Base-by-base conservation (phyloP, 179 eudicot genomes). In the Heliamphora pulchella region DNA sequence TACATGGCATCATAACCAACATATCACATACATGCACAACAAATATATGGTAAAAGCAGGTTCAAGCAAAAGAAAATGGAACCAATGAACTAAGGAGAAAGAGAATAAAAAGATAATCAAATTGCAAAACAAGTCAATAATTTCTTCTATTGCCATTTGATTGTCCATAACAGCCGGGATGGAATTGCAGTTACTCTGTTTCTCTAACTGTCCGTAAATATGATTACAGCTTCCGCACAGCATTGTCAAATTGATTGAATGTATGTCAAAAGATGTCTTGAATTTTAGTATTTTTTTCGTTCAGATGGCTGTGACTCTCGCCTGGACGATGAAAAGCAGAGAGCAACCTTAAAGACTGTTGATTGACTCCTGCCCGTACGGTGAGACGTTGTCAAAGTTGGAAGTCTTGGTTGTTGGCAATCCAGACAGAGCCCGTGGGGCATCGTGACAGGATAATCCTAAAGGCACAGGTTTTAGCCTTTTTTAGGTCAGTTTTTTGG, bases 1-100 rank as follows among this genome's bases (percentile, higher is more conserved):
- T 96, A 83, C 85, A 86, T 77, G 62, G 41, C 22, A 59, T 79
- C 61, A 76, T n/a, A 9, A 50, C 20, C 22, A 5, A 50, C 54
- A 8, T 44, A 61, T 75, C 5, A 70, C 9, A 61, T 14, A 62
- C 20, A 65, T 39, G 13, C 2, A 78, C 11, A 67, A 31, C 31
- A 15, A 39, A 76, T n/a, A 59, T 10, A 8, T 3, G 10, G 13
- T 75, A 2, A 44, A 46, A n/a, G 31, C 39, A 10, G 8, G 31
- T 31, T 31, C 31, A 31, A 31, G 31, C 0, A 31, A 31, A 31
- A 31, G 31, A 31, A 31, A 43, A 11, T n/a, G 75, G 75, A 47
- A 71, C 11, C 39, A 71, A 6, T 8, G 4, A 17, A 15, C 18
- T 7, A 46, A 44, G 68, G 11, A 41, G 2, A 47, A 63, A 15